Base-by-base conservation (phyloP, 2,329 filamentous ascomycete genomes). In the Cordyceps cateniannulata region DNA sequence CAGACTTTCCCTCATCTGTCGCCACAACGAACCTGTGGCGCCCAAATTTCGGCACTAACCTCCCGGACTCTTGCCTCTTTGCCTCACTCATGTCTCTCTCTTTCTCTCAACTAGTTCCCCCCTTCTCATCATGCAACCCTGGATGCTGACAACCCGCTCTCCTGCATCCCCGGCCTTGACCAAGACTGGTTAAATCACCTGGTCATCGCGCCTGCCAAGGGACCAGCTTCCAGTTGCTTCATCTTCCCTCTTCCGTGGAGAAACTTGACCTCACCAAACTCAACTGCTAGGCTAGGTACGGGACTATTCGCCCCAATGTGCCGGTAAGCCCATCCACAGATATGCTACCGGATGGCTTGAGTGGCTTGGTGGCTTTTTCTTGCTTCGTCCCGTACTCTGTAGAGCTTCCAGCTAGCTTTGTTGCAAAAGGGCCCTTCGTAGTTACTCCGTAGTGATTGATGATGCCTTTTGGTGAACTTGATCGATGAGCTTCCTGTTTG, bases 61-160 rank as follows among this genome's bases (percentile, higher is more conserved):
- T 24, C 24, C 48, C 18, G 18, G 24, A 27, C 24, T 45, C 42
- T 22, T 45, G n/a, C 3, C 42, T 20, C 5, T 40, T 40, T 40
- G 16, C 35, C 35, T 40, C 10, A 14, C 35, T n/a, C 47, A 6
- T 32, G 38, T 10, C 47, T 49, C 25, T 29, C 8, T 40, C 35
- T 8, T 8, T 29, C 27, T 29, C 27, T 8, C 27, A 29, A 29
- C 27, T 29, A 29, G 27, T 29, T 12, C 32, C 32, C 10, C 32
- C 32, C 32, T 25, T 20, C 24, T 25, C 49, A 32, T 38, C 22
- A 35, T n/a, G 14, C 29, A 8, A 49, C 29, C 22, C 32, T 45
- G 14, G 20, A 40, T 57, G 47, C 55, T 59, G 55, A 59, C 55
- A 42, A 32, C 35, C 47, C 55, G 55, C 55, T 51, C n/a, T 47